phyloP scores from a whole-genome alignment of 2,329 filamentous ascomycete species.

The Ophiostoma himal-ulmi region DNA sequence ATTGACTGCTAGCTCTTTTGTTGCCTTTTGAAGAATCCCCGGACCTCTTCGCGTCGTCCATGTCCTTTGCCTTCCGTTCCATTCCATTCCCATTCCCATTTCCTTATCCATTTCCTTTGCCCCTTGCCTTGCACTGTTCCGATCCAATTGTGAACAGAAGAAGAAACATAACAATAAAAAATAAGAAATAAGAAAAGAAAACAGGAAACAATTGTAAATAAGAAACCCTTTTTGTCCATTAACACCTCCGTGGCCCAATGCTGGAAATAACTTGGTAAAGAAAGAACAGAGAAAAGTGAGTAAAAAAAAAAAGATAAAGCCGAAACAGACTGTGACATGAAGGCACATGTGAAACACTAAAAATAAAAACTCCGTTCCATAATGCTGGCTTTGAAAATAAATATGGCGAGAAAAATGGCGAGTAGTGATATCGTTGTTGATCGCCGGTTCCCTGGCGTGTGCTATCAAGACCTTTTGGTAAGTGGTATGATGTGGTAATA shows the following conservation, averaged over 20 bases:
- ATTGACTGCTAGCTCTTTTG: not conserved
- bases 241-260: constrained; percentile 6
- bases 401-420: not conserved
- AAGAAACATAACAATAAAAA: not conserved
- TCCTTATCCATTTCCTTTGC: too few relatives aligned
- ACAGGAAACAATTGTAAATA: not conserved
- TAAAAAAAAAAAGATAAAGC: not conserved
- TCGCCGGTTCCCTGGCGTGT: not conserved
- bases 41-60: not conserved
- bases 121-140: not conserved
- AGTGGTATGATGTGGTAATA: not conserved
- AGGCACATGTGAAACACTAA: not conserved
- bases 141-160: not conserved
- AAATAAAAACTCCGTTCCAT: not conserved
- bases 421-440: not conserved
- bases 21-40: not conserved
- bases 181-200: not conserved
- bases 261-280: not conserved
- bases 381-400: not conserved
- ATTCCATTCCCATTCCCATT: not conserved
- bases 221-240: not conserved
- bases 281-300: not conserved
- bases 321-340: not conserved
- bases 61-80: not conserved
- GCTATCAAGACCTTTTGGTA: not conserved